Base-by-base conservation (phyloP, 2,329 filamentous ascomycete species). In the Aspergillus alliaceus region DNA sequence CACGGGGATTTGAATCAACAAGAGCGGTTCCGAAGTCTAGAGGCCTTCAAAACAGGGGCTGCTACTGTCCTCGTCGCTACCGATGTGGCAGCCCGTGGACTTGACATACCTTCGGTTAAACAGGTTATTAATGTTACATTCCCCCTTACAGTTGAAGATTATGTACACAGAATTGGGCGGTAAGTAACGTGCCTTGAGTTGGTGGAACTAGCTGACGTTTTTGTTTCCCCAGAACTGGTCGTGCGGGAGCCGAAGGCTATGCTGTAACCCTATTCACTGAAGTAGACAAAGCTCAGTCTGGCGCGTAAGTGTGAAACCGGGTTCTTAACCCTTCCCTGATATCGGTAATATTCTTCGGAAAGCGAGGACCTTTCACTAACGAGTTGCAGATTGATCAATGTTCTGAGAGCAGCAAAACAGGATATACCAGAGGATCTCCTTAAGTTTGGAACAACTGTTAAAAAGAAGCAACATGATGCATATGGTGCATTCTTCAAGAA, bases 401-500 rank as follows among this genome's bases (percentile, higher is more conserved):
- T 99, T 55, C 85, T 99, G 61, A 96, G 90, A 77, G 90, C 87
- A n/a, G 93, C 95, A 24, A 91, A 91, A 64, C 95, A 99, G 76
- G 83, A 87, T 12, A 91, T 99, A 0, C 95, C 95, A 2, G 91
- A 96, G 42, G 90, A 91, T 25, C 80, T 99, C 35, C 82, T 98
- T 74, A 97, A 96, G 78, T 99, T 97, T 66, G 95, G 95, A 68
- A 96, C 92, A 22, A 98, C 93, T 1, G 95, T 99, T 52, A 99
- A 98, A 86, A 97, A 96, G 86, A 98, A 98, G 91, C 85, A 87
- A 49, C 95, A 99, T 78, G 90, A 92, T 69, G 90, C 90, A 48
- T 99, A 98, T 72, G 95, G 95, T 56, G 91, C 92, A 31, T 98
- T 98, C 74, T 96, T 90, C 82, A 96, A 95, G 77, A 91, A 97